phyloP scores from a whole-genome alignment of 2,329 filamentous ascomycete genomes.

The Sporothrix brasiliensis region DNA sequence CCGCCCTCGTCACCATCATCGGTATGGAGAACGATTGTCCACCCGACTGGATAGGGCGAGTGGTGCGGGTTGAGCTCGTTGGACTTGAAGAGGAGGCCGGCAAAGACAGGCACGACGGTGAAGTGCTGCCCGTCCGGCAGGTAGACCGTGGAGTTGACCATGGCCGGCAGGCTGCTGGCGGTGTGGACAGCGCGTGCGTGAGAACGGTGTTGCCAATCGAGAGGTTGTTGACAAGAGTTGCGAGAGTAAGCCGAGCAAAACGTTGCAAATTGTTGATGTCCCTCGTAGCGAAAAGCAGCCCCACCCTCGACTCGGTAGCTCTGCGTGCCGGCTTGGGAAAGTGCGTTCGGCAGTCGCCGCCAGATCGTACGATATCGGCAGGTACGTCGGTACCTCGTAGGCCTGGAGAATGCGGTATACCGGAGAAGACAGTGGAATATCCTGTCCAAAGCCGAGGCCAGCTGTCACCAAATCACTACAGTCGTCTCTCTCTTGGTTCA shows the following conservation, averaged over 20 bases:
- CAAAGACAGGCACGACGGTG: slow-evolving; percentile 82
- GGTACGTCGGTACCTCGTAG: neutral
- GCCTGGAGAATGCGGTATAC: too few species aligned
- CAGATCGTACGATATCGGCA: neutral
- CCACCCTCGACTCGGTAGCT: too few species aligned
- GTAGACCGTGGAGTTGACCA: slow-evolving; percentile 56
- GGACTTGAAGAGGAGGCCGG: slow-evolving; percentile 86
- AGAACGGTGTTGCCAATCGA: too few species aligned
- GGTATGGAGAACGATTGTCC: slow-evolving; percentile 85
- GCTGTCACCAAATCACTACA: too few species aligned
- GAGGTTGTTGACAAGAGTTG: too few species aligned
- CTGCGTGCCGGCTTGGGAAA: neutral
- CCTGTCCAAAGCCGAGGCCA: too few species aligned
- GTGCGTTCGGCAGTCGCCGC: neutral
- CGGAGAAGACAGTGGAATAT: too few species aligned
- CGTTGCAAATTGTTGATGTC: too few species aligned
- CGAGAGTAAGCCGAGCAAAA: too few species aligned
- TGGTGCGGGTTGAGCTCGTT: slow-evolving; percentile 71
- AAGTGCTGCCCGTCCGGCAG: slow-evolving; percentile 87
- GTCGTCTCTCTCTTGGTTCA: too few species aligned
- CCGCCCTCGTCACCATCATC: slow-evolving; percentile 48
- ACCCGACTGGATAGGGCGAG: slow-evolving; percentile 78
- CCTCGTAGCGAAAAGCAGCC: too few species aligned
- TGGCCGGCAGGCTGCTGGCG: slow-evolving; percentile 24
- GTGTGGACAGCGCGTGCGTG: too few species aligned